phyloP scores from a whole-genome alignment of 805 yeast genomes.

The Pichia cephalocereana region DNA sequence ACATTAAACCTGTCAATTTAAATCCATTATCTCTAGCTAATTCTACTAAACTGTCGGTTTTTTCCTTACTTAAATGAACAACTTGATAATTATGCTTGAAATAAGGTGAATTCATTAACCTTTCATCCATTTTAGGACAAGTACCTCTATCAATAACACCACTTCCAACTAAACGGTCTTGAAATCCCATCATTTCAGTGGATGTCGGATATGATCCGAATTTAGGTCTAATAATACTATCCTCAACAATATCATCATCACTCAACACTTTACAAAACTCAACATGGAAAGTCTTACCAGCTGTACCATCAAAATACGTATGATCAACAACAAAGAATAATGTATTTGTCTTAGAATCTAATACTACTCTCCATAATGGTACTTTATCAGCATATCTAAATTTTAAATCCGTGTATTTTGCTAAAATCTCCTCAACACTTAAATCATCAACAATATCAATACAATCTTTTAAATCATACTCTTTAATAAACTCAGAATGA shows the following conservation, averaged over 20 bases:
- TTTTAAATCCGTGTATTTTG: constrained; percentile 1
- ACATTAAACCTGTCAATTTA: not conserved
- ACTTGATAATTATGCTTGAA: not conserved
- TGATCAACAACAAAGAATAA: constrained; percentile 9
- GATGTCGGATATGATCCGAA: not conserved
- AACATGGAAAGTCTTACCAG: constrained; percentile 7
- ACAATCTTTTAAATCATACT: not conserved
- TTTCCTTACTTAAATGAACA: not conserved
- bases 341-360: not conserved
- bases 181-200: not conserved
- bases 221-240: not conserved
- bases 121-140: not conserved
- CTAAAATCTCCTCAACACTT: not conserved
- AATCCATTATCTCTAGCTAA: not conserved
- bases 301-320: constrained; percentile 9
- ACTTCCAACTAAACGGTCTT: not conserved
- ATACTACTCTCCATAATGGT: constrained; percentile 8
- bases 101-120: not conserved
- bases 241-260: not conserved
- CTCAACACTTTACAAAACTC: not conserved
- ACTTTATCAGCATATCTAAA: not conserved
- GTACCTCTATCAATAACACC: not conserved
- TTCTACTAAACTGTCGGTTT: not conserved
- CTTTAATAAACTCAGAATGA: not conserved
- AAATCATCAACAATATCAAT: not conserved